A percentile compares a stretch with the other conserved stretches of the same genome.
These are phyloP conservation scores for Salix caprea DNA, from an alignment of 345 rosid species.

Conservation along the genomic window DNA sequence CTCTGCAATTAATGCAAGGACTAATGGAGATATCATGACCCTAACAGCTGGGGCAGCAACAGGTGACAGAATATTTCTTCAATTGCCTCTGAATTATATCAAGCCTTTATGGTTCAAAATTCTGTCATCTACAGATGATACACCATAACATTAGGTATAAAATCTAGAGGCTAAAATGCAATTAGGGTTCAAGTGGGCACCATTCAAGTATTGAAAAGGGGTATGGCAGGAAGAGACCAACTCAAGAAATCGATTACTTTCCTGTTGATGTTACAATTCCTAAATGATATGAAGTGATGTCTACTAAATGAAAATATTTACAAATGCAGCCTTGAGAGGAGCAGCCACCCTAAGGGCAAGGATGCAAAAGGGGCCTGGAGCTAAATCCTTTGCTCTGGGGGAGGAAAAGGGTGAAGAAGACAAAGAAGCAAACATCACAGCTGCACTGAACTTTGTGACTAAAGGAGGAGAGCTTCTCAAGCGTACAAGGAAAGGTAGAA, in stretches of 20 bases:
- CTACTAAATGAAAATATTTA: constrained; percentile 1
- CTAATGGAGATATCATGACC: constrained; percentile 85
- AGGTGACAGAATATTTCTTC: constrained; percentile 38
- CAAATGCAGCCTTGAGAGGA: constrained; percentile 65
- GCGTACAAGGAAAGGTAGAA: constrained; percentile 89
- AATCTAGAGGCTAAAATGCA: background rate
- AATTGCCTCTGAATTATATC: background rate
- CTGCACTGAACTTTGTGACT: constrained; percentile 57
- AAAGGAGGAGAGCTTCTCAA: constrained; percentile 89
- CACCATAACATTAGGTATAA: background rate
- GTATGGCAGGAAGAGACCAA: background rate
- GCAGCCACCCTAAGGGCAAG: constrained; percentile 70
- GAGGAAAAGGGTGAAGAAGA: constrained; percentile 50
- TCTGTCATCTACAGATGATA: background rate
- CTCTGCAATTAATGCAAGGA: constrained; percentile 76
- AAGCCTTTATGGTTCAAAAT: background rate
- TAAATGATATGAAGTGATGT: background rate
- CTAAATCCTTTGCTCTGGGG: constrained; percentile 29
- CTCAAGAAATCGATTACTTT: background rate
- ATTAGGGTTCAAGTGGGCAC: background rate
- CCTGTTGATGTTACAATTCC: background rate
- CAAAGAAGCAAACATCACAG: constrained; percentile 41
- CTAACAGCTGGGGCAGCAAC: constrained; percentile 96
- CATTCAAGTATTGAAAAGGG: background rate
- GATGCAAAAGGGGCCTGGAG: constrained; percentile 58